Percentiles rank a stretch among this genome's conserved stretches.
Evolutionary conservation across 306 rosid species (phyloP).

Genomic region (Parietaria judaica): DNA sequence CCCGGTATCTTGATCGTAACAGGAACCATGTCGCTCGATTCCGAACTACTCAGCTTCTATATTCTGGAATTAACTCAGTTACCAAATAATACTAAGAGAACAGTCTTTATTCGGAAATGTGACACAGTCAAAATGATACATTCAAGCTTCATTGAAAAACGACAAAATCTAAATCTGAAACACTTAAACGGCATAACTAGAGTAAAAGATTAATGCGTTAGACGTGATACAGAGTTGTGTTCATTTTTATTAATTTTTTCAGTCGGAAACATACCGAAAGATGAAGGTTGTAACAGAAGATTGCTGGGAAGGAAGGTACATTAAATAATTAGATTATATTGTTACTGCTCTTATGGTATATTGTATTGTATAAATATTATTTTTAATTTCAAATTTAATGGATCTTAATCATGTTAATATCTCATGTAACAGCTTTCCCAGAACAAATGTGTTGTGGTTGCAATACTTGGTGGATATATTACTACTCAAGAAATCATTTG

Average conservation of each 20-base stretch:
- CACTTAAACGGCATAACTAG: no score
- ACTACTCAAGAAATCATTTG: conserved; percentile 81
- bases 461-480: conserved; percentile 71
- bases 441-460: conserved; percentile 87
- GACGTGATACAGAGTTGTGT: neutral
- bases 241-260: conserved; percentile 16
- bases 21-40: no score
- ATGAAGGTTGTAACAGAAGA: conserved; percentile 86
- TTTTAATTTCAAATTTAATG: neutral
- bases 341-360: neutral
- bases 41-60: no score
- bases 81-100: no score
- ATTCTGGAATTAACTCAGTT: no score
- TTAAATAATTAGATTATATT: neutral
- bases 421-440: conserved; percentile 52
- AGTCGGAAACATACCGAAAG: conserved; percentile 90
- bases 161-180: no score
- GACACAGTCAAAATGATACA: no score
- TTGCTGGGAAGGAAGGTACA: conserved; percentile 90
- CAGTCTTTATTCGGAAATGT: no score
- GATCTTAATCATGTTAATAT: conserved; percentile 17
- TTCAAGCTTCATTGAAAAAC: no score
- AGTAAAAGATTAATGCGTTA: no score
- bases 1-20: no score
- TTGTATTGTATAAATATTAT: neutral